A percentile compares a stretch with the other conserved stretches of the same genome.
Conservation (phyloP, 2,329 filamentous ascomycete species). For the Plenodomus lindquistii region DNA sequence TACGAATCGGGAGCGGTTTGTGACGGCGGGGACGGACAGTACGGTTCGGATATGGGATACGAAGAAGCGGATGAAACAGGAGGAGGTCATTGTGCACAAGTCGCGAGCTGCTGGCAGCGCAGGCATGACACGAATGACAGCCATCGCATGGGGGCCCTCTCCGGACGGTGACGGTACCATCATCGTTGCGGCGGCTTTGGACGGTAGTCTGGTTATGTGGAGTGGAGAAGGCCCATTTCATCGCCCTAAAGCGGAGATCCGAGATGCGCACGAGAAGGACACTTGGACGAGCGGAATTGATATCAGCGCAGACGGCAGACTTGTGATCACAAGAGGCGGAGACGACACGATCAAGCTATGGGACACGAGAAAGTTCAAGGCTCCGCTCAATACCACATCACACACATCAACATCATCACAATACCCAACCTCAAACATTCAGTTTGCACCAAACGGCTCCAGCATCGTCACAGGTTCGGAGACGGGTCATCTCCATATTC, state of each 20-base stretch:
- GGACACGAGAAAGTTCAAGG: conserved; percentile 95
- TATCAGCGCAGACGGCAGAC: conserved; percentile 85
- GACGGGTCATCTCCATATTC: conserved; percentile 83
- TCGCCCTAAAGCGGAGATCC: conserved; percentile 79
- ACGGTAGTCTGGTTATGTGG: conserved; percentile 92
- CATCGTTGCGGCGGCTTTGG: conserved; percentile 79
- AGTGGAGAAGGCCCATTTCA: conserved; percentile 83
- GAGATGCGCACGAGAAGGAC: conserved; percentile 77
- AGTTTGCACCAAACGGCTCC: conserved; percentile 81
- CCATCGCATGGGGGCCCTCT: conserved; percentile 81
- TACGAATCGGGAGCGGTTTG: conserved; percentile 78
- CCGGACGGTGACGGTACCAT: conserved; percentile 77
- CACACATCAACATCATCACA: conserved; percentile 83
- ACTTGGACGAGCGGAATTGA: conserved; percentile 94
- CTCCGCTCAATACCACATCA: conserved; percentile 76
- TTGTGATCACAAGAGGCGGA: conserved; percentile 87
- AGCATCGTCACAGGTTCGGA: conserved; percentile 88
- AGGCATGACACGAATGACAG: conserved; percentile 90
- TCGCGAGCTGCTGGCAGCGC: conserved; percentile 86
- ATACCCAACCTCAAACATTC: conserved; percentile 83
- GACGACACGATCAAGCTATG: conserved; percentile 94
- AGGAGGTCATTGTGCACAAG: conserved; percentile 94
- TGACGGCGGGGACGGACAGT: conserved; percentile 92
- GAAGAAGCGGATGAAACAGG: conserved; percentile 86
- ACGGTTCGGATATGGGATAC: conserved; percentile 97